phyloP scores from a whole-genome alignment of 495 filamentous ascomycete genomes.

The Choiromyces venosus region DNA sequence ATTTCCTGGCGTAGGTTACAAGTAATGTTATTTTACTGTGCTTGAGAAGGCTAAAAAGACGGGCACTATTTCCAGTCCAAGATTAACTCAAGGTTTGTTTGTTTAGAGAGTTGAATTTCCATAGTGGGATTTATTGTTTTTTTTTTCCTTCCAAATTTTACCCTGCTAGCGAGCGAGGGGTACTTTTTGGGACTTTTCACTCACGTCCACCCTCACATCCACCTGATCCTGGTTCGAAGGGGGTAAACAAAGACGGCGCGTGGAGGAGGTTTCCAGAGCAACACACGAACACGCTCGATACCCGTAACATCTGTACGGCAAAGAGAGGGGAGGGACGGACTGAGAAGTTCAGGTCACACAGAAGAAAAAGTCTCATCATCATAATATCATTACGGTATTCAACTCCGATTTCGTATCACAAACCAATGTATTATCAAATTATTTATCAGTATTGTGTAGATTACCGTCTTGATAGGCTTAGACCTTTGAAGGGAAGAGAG shows the following conservation, averaged over 20 bases:
- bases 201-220: slow-evolving; percentile 10
- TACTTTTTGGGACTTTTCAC: background rate
- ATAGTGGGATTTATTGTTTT: background rate
- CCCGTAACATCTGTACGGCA: background rate
- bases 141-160: background rate
- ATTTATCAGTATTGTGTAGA: background rate
- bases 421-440: background rate
- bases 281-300: slow-evolving; percentile 24
- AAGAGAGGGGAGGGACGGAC: background rate
- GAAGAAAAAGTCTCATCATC: background rate
- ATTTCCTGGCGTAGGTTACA: background rate
- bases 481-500: background rate
- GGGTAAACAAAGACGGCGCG: slow-evolving; percentile 32
- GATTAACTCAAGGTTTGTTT: background rate
- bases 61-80: background rate
- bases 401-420: background rate
- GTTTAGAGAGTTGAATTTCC: background rate
- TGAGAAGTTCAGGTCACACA: background rate
- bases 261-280: slow-evolving; percentile 35
- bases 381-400: no score
- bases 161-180: background rate
- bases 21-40: background rate
- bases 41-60: background rate
- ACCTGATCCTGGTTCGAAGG: slow-evolving; percentile 27
- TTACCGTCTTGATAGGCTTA: background rate